Conservation (phyloP, 2,329 filamentous ascomycete genomes). For the Penicillium corylophilum region DNA sequence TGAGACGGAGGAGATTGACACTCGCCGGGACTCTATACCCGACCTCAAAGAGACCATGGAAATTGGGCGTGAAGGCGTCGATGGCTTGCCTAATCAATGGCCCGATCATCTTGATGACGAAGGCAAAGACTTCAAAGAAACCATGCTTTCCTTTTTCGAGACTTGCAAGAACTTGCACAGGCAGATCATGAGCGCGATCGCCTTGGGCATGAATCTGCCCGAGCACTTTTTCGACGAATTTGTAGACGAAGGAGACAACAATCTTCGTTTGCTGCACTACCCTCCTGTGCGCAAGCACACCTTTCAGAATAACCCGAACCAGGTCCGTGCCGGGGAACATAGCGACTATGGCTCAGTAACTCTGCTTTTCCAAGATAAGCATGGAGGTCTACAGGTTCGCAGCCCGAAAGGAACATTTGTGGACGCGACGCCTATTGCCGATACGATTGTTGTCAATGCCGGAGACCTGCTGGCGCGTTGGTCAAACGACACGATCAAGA, state of each 20-base stretch:
- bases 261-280: constrained; percentile 73
- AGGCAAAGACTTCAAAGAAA: constrained; percentile 63
- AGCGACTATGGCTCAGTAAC: constrained; percentile 62
- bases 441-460: constrained; percentile 83
- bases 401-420: constrained; percentile 76
- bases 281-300: constrained; percentile 65
- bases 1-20: constrained; percentile 58
- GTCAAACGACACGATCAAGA: constrained; percentile 90
- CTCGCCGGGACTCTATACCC: constrained; percentile 53
- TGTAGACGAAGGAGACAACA: constrained; percentile 69
- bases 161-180: constrained; percentile 72
- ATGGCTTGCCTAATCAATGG: constrained; percentile 74
- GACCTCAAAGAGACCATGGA: constrained; percentile 61
- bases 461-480: constrained; percentile 82
- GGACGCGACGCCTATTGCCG: constrained; percentile 76
- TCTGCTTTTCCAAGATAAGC: constrained; percentile 56
- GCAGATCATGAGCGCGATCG: constrained; percentile 80
- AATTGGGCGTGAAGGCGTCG: constrained; percentile 61
- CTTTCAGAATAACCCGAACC: constrained; percentile 65
- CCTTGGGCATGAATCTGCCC: constrained; percentile 72
- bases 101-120: constrained; percentile 56
- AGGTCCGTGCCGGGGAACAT: constrained; percentile 76
- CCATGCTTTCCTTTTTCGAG: constrained; percentile 74
- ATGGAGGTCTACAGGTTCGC: constrained; percentile 61
- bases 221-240: constrained; percentile 73